Evolutionary conservation across 805 yeast genomes (phyloP), one percentile per base, ranked within the genome.

Genomic region (Candida adriatica): DNA sequence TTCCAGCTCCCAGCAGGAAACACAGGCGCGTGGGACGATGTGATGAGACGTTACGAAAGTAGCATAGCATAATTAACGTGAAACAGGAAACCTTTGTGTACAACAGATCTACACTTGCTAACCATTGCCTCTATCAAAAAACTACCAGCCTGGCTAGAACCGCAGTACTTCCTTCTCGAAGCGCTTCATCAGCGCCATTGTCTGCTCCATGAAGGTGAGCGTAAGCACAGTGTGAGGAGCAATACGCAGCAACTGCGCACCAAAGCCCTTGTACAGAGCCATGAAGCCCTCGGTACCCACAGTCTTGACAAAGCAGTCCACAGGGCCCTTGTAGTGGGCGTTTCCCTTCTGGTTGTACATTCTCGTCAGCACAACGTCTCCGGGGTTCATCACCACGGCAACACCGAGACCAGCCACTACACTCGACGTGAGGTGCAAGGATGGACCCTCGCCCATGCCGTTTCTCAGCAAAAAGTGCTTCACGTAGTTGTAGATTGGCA

Each of bases 141-240:
- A n/a, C n/a, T n/a, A n/a, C n/a, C n/a, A n/a, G n/a, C n/a, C n/a
- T n/a, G 25, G 10, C 25, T 23, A 23, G 14, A 8, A 23, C 7
- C 13, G 9, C 14, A 29, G 13, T 8, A 35, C 33, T 19, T 39
- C 40, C 13, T 18, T 16, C 31, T 64, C 70, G 14, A 62, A 45
- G n/a, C 51, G 44, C 31, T 57, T 56, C 23, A 64, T 59, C 34
- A 75, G 57, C 43, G 77, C 76, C 85, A 85, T 79, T 8, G 95
- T 81, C 53, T 85, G 95, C 61, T 92, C 98, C 96, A 90, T 86
- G 52, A 92, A 86, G 45, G 87, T 86, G 56, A 92, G 69, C 17
- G 94, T 82, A 48, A 84, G 62, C 31, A 92, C 77, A 2, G 97
- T 88, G 55, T 92, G 98, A 10, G 98, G 98, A 1, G 92, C 96